phyloP scores from a whole-genome alignment of 2,329 filamentous ascomycete species.

The Karstenula rhodostoma region DNA sequence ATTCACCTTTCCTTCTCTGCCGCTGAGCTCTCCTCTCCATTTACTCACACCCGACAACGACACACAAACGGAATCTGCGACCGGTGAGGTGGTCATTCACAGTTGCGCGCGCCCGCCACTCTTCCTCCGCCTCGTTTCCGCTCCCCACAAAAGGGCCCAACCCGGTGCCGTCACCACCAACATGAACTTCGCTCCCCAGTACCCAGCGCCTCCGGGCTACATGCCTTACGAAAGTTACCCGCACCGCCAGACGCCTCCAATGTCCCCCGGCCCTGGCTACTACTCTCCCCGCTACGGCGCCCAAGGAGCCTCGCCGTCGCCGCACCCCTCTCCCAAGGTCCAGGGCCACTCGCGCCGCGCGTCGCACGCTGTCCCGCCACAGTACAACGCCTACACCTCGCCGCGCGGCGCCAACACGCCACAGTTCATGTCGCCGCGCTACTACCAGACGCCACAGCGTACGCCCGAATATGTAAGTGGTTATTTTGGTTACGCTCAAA shows the following conservation, averaged over 20 bases:
- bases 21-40: slow-evolving; percentile 40
- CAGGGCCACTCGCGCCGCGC: slow-evolving; percentile 63
- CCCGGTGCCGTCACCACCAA: slow-evolving; percentile 7
- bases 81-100: slow-evolving; percentile 45
- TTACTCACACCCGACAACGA: slow-evolving; percentile 30
- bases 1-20: slow-evolving; percentile 37
- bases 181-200: slow-evolving; percentile 46
- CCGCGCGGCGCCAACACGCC: slow-evolving; percentile 49
- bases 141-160: slow-evolving; percentile 15
- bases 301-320: slow-evolving; percentile 57
- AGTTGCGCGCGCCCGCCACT: slow-evolving; percentile 25
- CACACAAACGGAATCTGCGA: slow-evolving; percentile 39
- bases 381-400: slow-evolving; percentile 52
- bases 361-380: slow-evolving; percentile 59
- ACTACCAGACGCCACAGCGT: slow-evolving; percentile 61
- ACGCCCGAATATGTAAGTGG: slow-evolving; percentile 72
- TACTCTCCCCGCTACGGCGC: slow-evolving; percentile 62
- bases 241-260: slow-evolving; percentile 44
- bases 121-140: slow-evolving; percentile 12
- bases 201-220: slow-evolving; percentile 47
- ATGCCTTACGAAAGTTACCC: slow-evolving; percentile 44
- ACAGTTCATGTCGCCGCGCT: slow-evolving; percentile 51
- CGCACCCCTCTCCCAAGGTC: slow-evolving; percentile 56
- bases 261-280: slow-evolving; percentile 61
- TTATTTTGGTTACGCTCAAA: slow-evolving; percentile 58